Evolutionary conservation across 1,284 basidiomycete species (phyloP).

Genomic region (Rhodotorula glutinis): DNA sequence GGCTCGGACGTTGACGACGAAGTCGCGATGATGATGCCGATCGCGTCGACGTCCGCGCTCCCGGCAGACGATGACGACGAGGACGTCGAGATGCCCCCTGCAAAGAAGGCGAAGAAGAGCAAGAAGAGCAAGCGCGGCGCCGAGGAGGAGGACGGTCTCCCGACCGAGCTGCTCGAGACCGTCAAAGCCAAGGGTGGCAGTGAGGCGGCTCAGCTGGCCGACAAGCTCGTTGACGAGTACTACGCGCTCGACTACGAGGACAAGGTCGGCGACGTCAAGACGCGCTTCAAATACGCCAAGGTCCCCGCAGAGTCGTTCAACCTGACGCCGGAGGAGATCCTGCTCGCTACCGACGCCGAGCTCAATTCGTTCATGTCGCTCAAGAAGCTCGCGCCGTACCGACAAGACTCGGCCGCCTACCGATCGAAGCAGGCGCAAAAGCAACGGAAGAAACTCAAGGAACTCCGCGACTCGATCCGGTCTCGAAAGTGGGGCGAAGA

Average conservation of each 20-base stretch:
- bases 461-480: constrained; percentile 64
- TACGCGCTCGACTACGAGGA: constrained; percentile 93
- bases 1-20: constrained; percentile 53
- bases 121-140: constrained; percentile 74
- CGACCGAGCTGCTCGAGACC: constrained; percentile 28
- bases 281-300: constrained; percentile 86
- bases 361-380: constrained; percentile 85
- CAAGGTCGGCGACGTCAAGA: constrained; percentile 83
- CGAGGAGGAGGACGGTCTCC: constrained; percentile 40
- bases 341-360: constrained; percentile 88
- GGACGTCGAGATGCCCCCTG: constrained; percentile 46
- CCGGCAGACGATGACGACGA: constrained; percentile 43
- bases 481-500: constrained; percentile 54
- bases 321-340: constrained; percentile 79
- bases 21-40: constrained; percentile 49
- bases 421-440: constrained; percentile 47
- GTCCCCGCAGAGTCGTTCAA: constrained; percentile 67
- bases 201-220: constrained; percentile 54
- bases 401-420: constrained; percentile 47
- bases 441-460: constrained; percentile 62
- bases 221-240: constrained; percentile 86
- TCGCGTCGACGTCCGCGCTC: constrained; percentile 24
- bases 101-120: constrained; percentile 55
- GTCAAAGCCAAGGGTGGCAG: constrained; percentile 46
- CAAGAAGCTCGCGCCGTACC: constrained; percentile 87